phyloP scores from a whole-genome alignment of 2,329 filamentous ascomycete genomes.

The Trichothecium sympodiale region DNA sequence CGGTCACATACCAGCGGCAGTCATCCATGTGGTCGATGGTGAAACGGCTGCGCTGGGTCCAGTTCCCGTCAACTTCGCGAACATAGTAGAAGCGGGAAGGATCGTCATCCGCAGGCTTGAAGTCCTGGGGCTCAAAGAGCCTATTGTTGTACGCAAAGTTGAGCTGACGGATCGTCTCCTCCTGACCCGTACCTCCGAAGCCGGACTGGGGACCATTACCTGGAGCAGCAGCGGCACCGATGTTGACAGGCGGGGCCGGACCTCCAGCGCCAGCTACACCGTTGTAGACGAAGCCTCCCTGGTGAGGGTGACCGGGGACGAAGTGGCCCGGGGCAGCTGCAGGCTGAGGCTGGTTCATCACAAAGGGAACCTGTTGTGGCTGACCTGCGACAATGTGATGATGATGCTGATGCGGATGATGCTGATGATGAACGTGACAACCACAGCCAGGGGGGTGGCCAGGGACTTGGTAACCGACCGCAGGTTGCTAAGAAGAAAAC shows the following conservation, averaged over 20 bases:
- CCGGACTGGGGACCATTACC: conserved; percentile 14
- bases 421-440: conserved; percentile 9
- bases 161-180: conserved; percentile 34
- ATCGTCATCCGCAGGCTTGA: conserved; percentile 51
- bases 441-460: conserved; percentile 22
- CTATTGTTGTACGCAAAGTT: conserved; percentile 38
- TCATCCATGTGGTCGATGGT: conserved; percentile 48
- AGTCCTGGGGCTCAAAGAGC: conserved; percentile 47
- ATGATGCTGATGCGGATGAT: conserved; percentile 7
- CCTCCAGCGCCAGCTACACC: conserved; percentile 1
- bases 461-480: conserved; percentile 10
- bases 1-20: conserved; percentile 47
- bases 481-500: not conserved
- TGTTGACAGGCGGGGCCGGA: conserved; percentile 10
- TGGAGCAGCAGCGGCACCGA: conserved; percentile 29
- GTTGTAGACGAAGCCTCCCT: conserved; percentile 6
- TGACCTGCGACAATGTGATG: conserved; percentile 23
- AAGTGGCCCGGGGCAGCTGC: conserved; percentile 3
- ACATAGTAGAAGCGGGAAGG: conserved; percentile 49
- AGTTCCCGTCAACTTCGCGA: conserved; percentile 49
- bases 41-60: conserved; percentile 46
- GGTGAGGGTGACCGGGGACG: conserved; percentile 4
- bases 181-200: conserved; percentile 37
- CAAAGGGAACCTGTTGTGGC: conserved; percentile 8
- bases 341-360: not conserved